Conservation (phyloP, 306 rosid species). For the Dalbergia oliveri region DNA sequence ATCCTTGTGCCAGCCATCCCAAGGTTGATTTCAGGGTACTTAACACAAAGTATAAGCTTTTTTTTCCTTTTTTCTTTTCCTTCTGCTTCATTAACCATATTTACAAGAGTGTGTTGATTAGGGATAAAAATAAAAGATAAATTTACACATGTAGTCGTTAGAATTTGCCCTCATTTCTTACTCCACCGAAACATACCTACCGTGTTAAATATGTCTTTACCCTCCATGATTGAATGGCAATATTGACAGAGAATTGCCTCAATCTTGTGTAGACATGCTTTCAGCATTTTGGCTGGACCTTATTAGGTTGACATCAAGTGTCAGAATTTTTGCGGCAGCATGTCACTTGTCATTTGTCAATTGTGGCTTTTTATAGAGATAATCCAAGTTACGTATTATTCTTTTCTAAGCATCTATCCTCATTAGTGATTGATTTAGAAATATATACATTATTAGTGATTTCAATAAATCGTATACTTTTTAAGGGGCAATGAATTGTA, state of each 20-base stretch:
- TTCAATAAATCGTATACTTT: too few relatives aligned
- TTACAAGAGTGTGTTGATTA: too few relatives aligned
- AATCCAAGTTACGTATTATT: not conserved
- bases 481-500: too few relatives aligned
- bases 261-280: slow-evolving; percentile 21
- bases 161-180: too few relatives aligned
- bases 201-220: slow-evolving; percentile 2
- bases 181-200: too few relatives aligned
- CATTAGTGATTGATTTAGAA: too few relatives aligned
- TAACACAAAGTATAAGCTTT: not conserved
- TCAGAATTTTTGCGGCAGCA: slow-evolving; percentile 33
- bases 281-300: slow-evolving; percentile 51
- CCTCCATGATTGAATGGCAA: slow-evolving; percentile 33
- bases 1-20: not conserved
- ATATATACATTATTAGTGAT: too few relatives aligned
- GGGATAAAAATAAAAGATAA: too few relatives aligned
- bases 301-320: slow-evolving; percentile 43
- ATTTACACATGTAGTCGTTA: too few relatives aligned
- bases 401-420: slow-evolving; percentile 14
- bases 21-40: not conserved
- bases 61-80: not conserved
- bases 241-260: slow-evolving; percentile 27
- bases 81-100: slow-evolving; percentile 20
- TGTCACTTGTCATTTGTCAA: slow-evolving; percentile 28
- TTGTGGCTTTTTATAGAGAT: slow-evolving; percentile 6